Conservation (phyloP, 495 filamentous ascomycete genomes). For the Penicillium silybi region DNA sequence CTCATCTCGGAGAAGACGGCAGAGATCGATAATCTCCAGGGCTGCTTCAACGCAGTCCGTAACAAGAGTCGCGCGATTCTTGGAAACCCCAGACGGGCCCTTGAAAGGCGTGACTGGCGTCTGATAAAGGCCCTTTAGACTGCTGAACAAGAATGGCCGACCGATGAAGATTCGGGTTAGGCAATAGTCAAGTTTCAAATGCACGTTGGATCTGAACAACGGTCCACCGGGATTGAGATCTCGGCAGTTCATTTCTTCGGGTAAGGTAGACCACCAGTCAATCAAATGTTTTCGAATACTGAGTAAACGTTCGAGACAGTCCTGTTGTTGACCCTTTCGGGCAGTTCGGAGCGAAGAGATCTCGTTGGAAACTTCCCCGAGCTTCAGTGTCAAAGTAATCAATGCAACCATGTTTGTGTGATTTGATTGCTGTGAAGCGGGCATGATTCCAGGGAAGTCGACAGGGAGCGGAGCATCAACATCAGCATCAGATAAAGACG, state of each 20-base stretch:
- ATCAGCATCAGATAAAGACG: constrained; percentile 41
- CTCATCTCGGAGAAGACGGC: constrained; percentile 44
- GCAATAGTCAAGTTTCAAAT: constrained; percentile 48
- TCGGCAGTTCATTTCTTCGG: constrained; percentile 40
- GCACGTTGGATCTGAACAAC: constrained; percentile 45
- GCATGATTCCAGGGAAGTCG: constrained; percentile 40
- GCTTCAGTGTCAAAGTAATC: constrained; percentile 44
- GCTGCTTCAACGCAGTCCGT: constrained; percentile 49
- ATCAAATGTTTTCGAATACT: constrained; percentile 39
- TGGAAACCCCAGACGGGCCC: constrained; percentile 32
- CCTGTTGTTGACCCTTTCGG: constrained; percentile 40
- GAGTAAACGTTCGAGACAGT: constrained; percentile 42
- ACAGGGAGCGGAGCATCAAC: constrained; percentile 46
- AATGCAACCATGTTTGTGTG: constrained; percentile 45
- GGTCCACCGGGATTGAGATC: constrained; percentile 38
- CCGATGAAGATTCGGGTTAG: constrained; percentile 47
- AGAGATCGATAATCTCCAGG: constrained; percentile 46
- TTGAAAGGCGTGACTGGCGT: constrained; percentile 25
- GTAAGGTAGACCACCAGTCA: constrained; percentile 49
- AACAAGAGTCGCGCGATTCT: constrained; percentile 39
- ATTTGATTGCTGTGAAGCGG: constrained; percentile 34
- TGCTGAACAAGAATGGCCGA: constrained; percentile 48
- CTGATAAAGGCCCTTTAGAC: constrained; percentile 30
- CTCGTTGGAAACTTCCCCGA: constrained; percentile 42
- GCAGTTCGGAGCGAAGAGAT: constrained; percentile 39